Percentiles rank a stretch among this genome's conserved stretches.
phyloP scores from a whole-genome alignment of 257 asterid species.

The Solanum tacnaense region DNA sequence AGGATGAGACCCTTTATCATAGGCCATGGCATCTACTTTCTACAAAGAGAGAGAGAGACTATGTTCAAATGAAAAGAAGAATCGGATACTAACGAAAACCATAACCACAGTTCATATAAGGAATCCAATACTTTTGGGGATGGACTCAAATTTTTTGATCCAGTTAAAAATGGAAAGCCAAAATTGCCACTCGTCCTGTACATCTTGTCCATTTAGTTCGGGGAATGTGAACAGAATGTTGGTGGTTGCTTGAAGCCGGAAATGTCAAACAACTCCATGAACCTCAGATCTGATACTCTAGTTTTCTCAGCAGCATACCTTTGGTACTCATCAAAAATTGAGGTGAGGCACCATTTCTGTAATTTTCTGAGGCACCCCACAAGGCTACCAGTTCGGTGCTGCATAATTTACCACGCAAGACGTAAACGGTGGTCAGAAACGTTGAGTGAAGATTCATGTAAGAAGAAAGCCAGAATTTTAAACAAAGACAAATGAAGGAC shows the following conservation, averaged over 20 bases:
- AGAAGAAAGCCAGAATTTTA: background rate
- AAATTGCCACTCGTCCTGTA: background rate
- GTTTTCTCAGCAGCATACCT: constrained; percentile 83
- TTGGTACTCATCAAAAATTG: constrained; percentile 68
- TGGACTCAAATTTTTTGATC: background rate
- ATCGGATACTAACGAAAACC: background rate
- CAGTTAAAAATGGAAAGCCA: background rate
- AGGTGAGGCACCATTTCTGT: constrained; percentile 75
- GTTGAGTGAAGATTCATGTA: background rate
- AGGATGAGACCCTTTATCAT: background rate
- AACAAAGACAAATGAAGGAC: background rate
- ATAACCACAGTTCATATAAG: background rate
- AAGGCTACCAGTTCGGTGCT: constrained; percentile 91
- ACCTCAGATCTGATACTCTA: constrained; percentile 65
- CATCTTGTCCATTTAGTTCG: background rate
- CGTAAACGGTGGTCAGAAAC: background rate
- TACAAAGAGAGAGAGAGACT: background rate
- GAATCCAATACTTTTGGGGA: background rate
- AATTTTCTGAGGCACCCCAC: constrained; percentile 82
- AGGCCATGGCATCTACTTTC: background rate
- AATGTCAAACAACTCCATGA: constrained; percentile 58
- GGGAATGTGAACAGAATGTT: constrained; percentile 6
- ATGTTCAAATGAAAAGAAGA: background rate
- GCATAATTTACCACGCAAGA: background rate
- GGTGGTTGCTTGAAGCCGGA: constrained; percentile 31